These are phyloP conservation scores for Populus hybrid DNA, from an alignment of 441 rosid genomes.

Conservation along the genomic window DNA sequence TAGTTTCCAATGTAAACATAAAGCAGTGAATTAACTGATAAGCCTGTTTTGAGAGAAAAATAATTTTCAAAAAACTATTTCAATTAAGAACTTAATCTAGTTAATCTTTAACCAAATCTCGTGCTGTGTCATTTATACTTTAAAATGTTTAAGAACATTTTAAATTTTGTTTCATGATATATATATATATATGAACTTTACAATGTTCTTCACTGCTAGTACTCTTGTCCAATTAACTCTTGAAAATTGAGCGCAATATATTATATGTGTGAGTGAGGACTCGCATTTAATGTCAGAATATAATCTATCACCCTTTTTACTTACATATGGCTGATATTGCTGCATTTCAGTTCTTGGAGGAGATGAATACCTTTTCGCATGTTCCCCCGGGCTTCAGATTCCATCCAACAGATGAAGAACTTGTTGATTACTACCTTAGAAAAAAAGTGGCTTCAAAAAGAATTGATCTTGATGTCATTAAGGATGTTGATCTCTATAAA, in stretches of 20 bases:
- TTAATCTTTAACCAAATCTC: no score
- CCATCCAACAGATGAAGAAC: conserved; percentile 98
- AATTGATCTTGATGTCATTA: conserved; percentile 92
- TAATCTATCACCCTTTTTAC: not conserved
- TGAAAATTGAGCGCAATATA: not conserved
- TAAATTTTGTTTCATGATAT: not conserved
- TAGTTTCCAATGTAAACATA: no score
- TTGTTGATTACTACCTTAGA: conserved; percentile 93
- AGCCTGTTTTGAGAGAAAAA: no score
- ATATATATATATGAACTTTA: not conserved
- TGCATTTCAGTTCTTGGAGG: conserved; percentile 7
- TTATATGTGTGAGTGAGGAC: not conserved
- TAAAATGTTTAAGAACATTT: no score
- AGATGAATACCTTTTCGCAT: conserved; percentile 79
- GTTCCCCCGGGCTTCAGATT: conserved; percentile 99
- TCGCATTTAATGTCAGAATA: not conserved
- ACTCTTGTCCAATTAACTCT: not conserved
- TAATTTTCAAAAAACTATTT: no score
- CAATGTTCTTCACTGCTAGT: not conserved
- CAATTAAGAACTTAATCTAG: no score
- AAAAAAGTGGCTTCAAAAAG: conserved; percentile 86
- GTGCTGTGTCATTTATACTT: not conserved
- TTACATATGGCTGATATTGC: not conserved
- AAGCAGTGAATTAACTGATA: no score
- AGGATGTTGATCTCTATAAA: conserved; percentile 96